Evolutionary conservation across 73 alveolate genomes (phyloP).

Genomic region (Tetrahymena borealis): DNA sequence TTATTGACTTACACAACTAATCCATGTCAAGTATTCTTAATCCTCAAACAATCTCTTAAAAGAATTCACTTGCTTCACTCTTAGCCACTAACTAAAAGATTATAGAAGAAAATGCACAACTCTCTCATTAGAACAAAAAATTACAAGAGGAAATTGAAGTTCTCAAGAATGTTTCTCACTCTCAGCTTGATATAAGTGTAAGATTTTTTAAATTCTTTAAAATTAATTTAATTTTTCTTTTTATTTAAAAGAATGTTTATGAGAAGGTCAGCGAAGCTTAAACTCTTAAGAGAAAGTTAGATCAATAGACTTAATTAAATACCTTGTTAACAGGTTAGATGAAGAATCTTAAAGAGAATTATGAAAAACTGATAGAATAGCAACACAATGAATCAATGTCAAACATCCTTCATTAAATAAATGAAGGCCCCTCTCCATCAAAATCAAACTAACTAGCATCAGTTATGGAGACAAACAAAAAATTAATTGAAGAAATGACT

Average conservation of each 20-base stretch:
- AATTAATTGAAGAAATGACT: neutral
- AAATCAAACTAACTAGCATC: neutral
- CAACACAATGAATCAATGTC: neutral
- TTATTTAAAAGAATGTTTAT: neutral
- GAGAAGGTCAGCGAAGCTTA: neutral
- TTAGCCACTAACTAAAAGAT: neutral
- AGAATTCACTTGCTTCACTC: neutral
- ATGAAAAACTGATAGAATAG: neutral
- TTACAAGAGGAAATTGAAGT: neutral
- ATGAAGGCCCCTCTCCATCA: neutral
- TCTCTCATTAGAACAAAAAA: neutral
- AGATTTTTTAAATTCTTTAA: neutral
- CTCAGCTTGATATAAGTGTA: neutral
- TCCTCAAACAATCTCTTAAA: neutral
- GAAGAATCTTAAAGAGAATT: neutral
- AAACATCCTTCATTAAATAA: neutral
- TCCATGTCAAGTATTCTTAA: neutral
- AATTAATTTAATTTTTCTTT: neutral
- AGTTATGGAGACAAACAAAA: neutral
- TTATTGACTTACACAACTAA: neutral
- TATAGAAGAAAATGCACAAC: neutral
- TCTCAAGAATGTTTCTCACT: neutral
- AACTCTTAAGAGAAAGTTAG: neutral
- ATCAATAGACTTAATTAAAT: neutral
- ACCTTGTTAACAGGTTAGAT: neutral